Base-by-base conservation (phyloP, 169 alveolate species). In the Eimeria sp. region DNA sequence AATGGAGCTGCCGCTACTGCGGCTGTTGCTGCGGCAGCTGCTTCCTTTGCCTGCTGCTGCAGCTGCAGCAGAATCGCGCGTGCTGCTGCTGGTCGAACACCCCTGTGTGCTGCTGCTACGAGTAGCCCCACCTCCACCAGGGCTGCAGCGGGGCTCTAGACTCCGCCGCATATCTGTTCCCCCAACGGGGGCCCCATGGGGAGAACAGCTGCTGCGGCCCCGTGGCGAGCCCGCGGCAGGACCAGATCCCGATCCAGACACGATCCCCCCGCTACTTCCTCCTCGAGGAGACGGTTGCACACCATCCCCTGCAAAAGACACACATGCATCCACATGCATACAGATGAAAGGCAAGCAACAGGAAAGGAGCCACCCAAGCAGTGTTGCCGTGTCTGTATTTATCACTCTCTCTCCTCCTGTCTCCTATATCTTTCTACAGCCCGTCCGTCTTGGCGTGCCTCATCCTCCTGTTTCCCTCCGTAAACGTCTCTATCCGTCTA, bases 1-100 rank as follows among this genome's bases (percentile, higher is more conserved):
- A 0, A 63, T 22, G 45, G 61, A 45, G 54, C 61, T 34, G 83
- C 80, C 49, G 89, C 89, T 75, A 65, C 63, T 61, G 61, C 86
- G 95, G 88, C 78, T 47, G 78, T 54, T 91, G 63, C 95, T 72
- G 65, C 61, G 61, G 61, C 61, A 54, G 16, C 61, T 54, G 61
- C 61, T 54, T 1, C 61, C 61, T 54, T 54, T 54, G 20, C 95
- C 84, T 78, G 61, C 49, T 14, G 34, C 54, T 43, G 84, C 61
- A 5, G 83, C 30, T 40, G 65, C 43, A 20, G 63, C 51, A 57
- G 78, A 11, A 47, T 49, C 89, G 2, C 40, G 51, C 47, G 88
- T 40, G 76, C 95, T 73, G 45, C 75, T 91, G 90, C 95, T 91
- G 72, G 70, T 57, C 14, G 89, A 65, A 45, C 95, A 57, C 11